Conservation (phyloP, 2,329 filamentous ascomycete species). For the Pezizomycotina sp. region DNA sequence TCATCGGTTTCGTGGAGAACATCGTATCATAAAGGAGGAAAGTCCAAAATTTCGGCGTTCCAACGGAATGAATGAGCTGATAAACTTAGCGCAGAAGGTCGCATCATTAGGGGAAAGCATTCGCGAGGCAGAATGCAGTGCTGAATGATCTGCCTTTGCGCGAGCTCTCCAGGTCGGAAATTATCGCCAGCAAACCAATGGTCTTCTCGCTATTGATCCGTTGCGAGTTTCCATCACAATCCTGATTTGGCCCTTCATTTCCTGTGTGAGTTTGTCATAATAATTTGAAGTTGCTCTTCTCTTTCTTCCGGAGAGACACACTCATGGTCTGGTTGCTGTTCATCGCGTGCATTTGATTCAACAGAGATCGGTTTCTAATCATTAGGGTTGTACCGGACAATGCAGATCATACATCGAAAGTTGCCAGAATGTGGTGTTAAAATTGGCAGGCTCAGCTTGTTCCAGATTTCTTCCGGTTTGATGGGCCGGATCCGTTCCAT, state of each 20-base stretch:
- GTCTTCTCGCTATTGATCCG: constrained; percentile 60
- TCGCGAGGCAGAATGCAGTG: constrained; percentile 84
- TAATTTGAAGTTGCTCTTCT: constrained; percentile 52
- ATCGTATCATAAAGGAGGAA: constrained; percentile 69
- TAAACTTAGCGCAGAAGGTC: constrained; percentile 70
- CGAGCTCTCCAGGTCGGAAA: constrained; percentile 47
- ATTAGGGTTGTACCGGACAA: constrained; percentile 61
- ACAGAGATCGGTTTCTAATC: constrained; percentile 55
- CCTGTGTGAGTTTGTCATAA: constrained; percentile 52
- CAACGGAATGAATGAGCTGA: constrained; percentile 72
- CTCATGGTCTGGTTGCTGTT: constrained; percentile 47
- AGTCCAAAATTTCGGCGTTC: constrained; percentile 71
- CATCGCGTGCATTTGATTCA: constrained; percentile 52
- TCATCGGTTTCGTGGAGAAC: constrained; percentile 66
- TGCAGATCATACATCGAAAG: constrained; percentile 66
- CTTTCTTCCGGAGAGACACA: constrained; percentile 35
- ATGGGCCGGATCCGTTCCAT: constrained; percentile 49
- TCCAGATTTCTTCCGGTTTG: constrained; percentile 47
- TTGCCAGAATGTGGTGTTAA: constrained; percentile 84
- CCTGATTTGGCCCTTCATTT: constrained; percentile 53
- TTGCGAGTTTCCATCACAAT: constrained; percentile 50
- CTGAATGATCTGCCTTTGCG: constrained; percentile 65
- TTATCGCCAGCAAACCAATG: constrained; percentile 54
- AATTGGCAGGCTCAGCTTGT: constrained; percentile 61
- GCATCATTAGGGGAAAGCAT: constrained; percentile 73